phyloP scores from a whole-genome alignment of 345 rosid species.

The Erucastrum elatum region DNA sequence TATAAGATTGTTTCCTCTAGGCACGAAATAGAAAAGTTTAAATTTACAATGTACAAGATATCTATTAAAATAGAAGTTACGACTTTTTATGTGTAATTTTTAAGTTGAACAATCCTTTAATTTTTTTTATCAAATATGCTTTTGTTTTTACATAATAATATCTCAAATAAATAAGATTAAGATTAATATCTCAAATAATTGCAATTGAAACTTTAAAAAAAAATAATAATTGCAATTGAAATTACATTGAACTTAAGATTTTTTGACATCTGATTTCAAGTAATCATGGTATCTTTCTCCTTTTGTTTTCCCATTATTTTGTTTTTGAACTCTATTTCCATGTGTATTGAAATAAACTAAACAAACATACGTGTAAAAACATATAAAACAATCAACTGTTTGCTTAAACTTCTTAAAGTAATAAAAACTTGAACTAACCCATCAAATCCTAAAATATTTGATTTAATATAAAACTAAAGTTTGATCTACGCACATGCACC shows the following conservation, averaged over 20 bases:
- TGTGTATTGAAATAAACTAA: neutral
- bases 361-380: neutral
- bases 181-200: neutral
- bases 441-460: neutral
- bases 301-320: neutral
- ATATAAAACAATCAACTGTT: neutral
- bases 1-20: neutral
- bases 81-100: too few relatives aligned
- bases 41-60: neutral
- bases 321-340: neutral
- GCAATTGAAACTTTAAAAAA: neutral
- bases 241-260: too few relatives aligned
- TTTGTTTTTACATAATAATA: too few relatives aligned
- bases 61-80: too few relatives aligned
- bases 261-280: neutral
- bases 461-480: neutral
- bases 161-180: too few relatives aligned
- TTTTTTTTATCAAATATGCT: too few relatives aligned
- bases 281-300: neutral
- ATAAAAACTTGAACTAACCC: neutral
- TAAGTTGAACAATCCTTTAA: too few relatives aligned
- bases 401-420: neutral
- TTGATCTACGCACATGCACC: too few relatives aligned
- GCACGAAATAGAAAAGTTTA: neutral
- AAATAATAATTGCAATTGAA: too few relatives aligned